Conservation (phyloP, 2,329 filamentous ascomycete genomes). For the Aspergillus cejpii region DNA sequence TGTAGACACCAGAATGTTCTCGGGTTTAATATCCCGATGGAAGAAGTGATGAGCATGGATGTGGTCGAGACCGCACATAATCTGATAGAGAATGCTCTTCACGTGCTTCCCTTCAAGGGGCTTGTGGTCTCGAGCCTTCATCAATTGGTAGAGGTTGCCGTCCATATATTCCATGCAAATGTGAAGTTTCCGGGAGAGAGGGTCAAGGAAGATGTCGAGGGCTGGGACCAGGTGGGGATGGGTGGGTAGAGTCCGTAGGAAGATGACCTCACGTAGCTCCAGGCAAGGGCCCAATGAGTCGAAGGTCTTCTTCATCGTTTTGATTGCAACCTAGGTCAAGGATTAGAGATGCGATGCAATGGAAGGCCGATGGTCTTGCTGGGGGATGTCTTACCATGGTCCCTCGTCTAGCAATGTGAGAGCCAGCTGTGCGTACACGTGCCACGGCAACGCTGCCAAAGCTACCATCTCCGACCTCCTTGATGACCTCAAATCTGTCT, state of each 20-base stretch:
- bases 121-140: conserved; percentile 98
- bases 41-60: conserved; percentile 98
- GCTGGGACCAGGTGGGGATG: conserved; percentile 95
- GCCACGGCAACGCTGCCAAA: conserved; percentile 94
- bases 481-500: conserved; percentile 92
- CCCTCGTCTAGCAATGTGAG: conserved; percentile 78
- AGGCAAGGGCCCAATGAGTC: conserved; percentile 85
- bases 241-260: conserved; percentile 77
- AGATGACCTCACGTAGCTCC: conserved; percentile 94
- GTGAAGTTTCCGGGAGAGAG: conserved; percentile 90
- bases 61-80: conserved; percentile 90
- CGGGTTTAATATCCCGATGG: conserved; percentile 97
- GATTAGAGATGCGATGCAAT: conserved; percentile 10
- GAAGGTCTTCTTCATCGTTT: conserved; percentile 99
- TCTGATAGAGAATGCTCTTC: conserved; percentile 97
- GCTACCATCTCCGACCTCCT: conserved; percentile 97
- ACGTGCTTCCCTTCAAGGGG: conserved; percentile 81
- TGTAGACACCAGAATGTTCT: conserved; percentile 95
- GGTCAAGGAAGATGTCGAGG: conserved; percentile 95
- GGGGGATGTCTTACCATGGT: conserved; percentile 66
- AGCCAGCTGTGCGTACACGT: conserved; percentile 82
- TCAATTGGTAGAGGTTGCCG: conserved; percentile 94
- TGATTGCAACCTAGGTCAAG: conserved; percentile 75
- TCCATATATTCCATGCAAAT: conserved; percentile 99
- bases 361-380: neutral